Evolutionary conservation across 352 stramenopile species (phyloP).

Genomic region (Pythium sp.): DNA sequence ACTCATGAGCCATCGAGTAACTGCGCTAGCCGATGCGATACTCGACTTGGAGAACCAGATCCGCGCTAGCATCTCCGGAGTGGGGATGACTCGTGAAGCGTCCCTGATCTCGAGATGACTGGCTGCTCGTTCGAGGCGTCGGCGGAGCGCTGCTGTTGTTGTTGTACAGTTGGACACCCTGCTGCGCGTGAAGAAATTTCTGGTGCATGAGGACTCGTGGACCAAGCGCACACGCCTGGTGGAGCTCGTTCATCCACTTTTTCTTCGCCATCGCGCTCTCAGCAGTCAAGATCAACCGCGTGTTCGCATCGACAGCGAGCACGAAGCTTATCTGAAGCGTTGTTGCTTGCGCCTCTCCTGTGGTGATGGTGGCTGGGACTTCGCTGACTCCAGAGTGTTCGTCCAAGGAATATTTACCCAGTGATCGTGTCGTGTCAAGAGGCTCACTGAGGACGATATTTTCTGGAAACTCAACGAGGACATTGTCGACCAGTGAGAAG

Average conservation of each 20-base stretch:
- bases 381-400: constrained; percentile 19
- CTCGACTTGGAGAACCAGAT: constrained; percentile 41
- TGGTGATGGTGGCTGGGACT: constrained; percentile 9
- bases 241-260: constrained; percentile 45
- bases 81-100: constrained; percentile 4
- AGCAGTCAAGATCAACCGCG: constrained; percentile 36
- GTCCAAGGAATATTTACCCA: constrained; percentile 21
- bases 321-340: constrained; percentile 40
- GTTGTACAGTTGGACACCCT: neutral
- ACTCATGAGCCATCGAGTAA: neutral
- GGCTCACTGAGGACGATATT: constrained; percentile 22
- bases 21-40: constrained; percentile 22
- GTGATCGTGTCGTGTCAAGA: constrained; percentile 15
- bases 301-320: constrained; percentile 20
- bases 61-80: constrained; percentile 9
- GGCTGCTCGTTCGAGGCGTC: neutral
- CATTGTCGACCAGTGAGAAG: constrained; percentile 29
- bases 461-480: constrained; percentile 35
- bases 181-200: neutral
- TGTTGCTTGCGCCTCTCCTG: constrained; percentile 18
- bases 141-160: neutral
- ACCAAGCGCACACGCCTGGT: constrained; percentile 18
- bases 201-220: constrained; percentile 8
- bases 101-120: constrained; percentile 2
- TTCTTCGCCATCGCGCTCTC: constrained; percentile 39